phyloP scores from a whole-genome alignment of 805 yeast species.

The Saccharomycodes ludwigii region DNA sequence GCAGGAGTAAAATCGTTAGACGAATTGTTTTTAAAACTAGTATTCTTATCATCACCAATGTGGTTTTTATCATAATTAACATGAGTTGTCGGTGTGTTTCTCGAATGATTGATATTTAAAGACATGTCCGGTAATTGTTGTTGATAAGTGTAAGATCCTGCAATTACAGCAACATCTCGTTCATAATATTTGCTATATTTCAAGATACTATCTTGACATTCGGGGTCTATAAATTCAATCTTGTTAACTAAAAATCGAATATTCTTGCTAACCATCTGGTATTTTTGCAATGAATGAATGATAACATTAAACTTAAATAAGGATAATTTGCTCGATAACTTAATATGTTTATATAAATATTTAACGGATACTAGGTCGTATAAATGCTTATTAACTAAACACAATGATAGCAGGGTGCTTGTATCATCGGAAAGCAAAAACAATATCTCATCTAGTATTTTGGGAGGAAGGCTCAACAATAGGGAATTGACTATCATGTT shows the following conservation, averaged over 20 bases:
- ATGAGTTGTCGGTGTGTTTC: not conserved
- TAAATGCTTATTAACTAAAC: slow-evolving; percentile 15
- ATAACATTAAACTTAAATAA: slow-evolving; percentile 19
- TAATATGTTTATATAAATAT: slow-evolving; percentile 17
- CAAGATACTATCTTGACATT: slow-evolving; percentile 22
- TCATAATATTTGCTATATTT: slow-evolving; percentile 20
- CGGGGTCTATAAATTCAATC: slow-evolving; percentile 20
- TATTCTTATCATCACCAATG: slow-evolving; percentile 13
- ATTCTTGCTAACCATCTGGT: slow-evolving; percentile 10
- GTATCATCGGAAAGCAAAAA: slow-evolving; percentile 12
- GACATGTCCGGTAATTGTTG: not conserved
- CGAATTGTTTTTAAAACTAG: too few relatives aligned
- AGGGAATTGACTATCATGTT: too few relatives aligned
- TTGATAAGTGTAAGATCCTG: slow-evolving; percentile 15
- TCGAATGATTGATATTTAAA: not conserved
- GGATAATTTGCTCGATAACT: slow-evolving; percentile 15
- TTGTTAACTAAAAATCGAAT: slow-evolving; percentile 17
- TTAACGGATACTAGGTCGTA: slow-evolving; percentile 16
- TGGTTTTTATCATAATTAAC: slow-evolving; percentile 1
- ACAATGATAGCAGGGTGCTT: slow-evolving; percentile 11
- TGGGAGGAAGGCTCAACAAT: slow-evolving; percentile 15
- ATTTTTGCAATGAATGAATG: slow-evolving; percentile 14
- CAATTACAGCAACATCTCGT: slow-evolving; percentile 12
- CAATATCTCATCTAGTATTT: slow-evolving; percentile 15
- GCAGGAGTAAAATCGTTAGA: slow-evolving; percentile 7